A percentile compares a stretch with the other conserved stretches of the same genome.
These are phyloP conservation scores for Flaveria sonorensis DNA, from an alignment of 129 eudicot species.

Conservation along the genomic window DNA sequence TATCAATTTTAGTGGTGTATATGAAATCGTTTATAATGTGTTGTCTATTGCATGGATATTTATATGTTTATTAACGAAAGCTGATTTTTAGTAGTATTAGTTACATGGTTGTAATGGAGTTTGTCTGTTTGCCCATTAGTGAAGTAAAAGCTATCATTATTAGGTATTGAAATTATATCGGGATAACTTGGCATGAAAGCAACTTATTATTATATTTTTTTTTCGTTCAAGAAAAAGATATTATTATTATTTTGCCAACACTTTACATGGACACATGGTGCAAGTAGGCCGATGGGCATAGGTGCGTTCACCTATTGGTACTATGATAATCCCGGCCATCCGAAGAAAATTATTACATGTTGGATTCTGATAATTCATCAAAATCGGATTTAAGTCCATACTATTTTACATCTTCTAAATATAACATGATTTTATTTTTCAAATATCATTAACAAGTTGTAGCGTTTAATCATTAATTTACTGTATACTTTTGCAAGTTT, in stretches of 20 bases:
- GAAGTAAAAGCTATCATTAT: slow-evolving; percentile 31
- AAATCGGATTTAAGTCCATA: not conserved
- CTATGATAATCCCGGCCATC: not conserved
- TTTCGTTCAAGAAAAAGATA: too few species aligned
- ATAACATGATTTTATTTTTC: not conserved
- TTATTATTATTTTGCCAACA: not conserved
- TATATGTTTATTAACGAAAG: not conserved
- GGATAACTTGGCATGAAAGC: slow-evolving; percentile 31
- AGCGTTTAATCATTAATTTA: not conserved
- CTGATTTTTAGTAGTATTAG: not conserved
- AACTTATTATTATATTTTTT: not conserved
- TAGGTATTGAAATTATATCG: slow-evolving; percentile 23
- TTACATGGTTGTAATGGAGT: slow-evolving; percentile 30
- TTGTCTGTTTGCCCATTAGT: slow-evolving; percentile 20
- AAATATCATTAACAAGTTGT: not conserved
- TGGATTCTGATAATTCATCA: not conserved
- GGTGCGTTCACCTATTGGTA: slow-evolving; percentile 1
- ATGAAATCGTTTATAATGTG: too few species aligned
- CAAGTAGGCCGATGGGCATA: slow-evolving; percentile 8
- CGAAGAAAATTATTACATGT: not conserved
- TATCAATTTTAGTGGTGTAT: too few species aligned
- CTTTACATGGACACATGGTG: not conserved
- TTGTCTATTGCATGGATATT: too few species aligned
- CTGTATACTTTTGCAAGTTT: not conserved
- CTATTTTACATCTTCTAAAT: not conserved